Conservation (phyloP, 2,329 filamentous ascomycete species). For the Grosmannia clavigera region DNA sequence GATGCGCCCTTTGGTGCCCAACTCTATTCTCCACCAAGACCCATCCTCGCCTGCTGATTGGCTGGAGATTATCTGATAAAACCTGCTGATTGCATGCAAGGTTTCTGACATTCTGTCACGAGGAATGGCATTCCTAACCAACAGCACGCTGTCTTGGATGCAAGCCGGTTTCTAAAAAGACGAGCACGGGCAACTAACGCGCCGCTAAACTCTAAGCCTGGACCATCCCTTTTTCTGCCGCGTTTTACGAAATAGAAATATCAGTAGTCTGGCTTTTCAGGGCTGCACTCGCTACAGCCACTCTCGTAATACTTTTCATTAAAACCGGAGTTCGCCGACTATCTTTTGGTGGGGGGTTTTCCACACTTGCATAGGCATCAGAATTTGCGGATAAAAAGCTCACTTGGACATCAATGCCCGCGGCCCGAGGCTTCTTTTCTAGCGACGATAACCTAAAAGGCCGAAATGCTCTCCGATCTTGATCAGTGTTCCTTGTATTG, state of each 20-base stretch:
- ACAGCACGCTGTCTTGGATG: background rate
- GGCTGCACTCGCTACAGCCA: background rate
- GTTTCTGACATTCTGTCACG: background rate
- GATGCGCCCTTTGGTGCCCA: background rate
- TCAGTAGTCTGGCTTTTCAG: background rate
- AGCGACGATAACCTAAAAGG: no score
- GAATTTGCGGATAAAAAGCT: no score
- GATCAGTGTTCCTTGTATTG: background rate
- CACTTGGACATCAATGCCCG: no score
- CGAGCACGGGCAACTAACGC: background rate
- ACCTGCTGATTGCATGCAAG: background rate
- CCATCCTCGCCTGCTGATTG: background rate
- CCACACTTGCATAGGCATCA: background rate
- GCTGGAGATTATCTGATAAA: constrained; percentile 16
- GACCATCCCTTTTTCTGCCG: background rate
- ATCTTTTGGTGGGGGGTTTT: background rate
- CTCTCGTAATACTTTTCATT: background rate
- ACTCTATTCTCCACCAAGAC: no score
- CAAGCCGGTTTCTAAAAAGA: background rate
- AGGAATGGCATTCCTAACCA: background rate
- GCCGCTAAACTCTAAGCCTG: background rate
- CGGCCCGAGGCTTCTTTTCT: no score
- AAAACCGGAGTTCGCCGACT: background rate
- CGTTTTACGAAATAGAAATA: background rate
- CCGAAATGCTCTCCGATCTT: background rate